Conservation (phyloP, 768 basidiomycete genomes). For the Lyophyllum shimeji region DNA sequence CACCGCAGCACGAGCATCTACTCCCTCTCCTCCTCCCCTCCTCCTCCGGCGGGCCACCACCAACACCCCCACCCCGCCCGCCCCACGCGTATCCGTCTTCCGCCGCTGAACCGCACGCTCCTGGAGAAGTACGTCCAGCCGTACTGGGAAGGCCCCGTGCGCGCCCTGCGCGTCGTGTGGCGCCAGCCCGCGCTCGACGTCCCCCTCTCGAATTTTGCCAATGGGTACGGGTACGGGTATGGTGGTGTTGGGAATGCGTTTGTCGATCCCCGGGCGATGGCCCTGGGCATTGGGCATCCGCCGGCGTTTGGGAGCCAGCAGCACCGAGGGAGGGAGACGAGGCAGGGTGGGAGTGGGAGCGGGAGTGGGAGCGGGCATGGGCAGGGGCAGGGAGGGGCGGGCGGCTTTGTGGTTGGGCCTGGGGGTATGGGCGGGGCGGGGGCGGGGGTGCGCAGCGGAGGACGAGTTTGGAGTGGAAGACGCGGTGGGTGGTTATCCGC, state of each 20-base stretch:
- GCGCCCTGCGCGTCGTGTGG: slow-evolving; percentile 47
- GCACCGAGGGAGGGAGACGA: slow-evolving; percentile 18
- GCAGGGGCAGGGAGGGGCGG: background rate
- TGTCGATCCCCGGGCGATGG: background rate
- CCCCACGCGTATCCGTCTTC: background rate
- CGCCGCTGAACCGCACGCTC: slow-evolving; percentile 31
- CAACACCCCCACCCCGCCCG: slow-evolving; percentile 25
- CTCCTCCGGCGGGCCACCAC: background rate
- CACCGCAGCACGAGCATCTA: slow-evolving; percentile 7
- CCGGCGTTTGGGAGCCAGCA: slow-evolving; percentile 1
- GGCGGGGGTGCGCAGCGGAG: too few relatives aligned
- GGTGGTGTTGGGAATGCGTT: background rate
- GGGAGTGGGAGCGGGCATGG: too few relatives aligned
- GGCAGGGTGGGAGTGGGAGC: slow-evolving; percentile 4
- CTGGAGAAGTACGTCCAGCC: slow-evolving; percentile 46
- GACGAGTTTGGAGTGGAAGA: slow-evolving; percentile 59
- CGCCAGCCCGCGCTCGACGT: slow-evolving; percentile 12
- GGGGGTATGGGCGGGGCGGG: too few relatives aligned
- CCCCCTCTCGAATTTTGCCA: slow-evolving; percentile 8
- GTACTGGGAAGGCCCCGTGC: slow-evolving; percentile 57
- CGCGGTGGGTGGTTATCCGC: slow-evolving; percentile 61
- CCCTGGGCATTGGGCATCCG: slow-evolving; percentile 12
- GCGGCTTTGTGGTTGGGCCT: too few relatives aligned
- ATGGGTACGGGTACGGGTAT: slow-evolving; percentile 14
- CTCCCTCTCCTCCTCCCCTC: slow-evolving; percentile 11